Evolutionary conservation across 73 alveolate species (phyloP).

Genomic region (Paramecium pentaurelia): DNA sequence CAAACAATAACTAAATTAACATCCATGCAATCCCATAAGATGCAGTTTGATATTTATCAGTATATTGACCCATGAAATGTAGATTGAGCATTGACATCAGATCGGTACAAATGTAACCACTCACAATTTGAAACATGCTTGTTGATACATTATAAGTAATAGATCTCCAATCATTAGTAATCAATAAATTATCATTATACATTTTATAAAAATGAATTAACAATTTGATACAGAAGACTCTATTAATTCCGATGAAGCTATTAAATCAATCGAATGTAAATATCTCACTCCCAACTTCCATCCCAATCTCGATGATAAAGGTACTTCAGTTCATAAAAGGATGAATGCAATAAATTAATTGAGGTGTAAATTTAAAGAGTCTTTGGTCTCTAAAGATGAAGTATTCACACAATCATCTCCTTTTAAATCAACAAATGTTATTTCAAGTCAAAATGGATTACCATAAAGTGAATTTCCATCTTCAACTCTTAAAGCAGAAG

Average conservation of each 20-base stretch:
- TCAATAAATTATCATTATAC: background rate
- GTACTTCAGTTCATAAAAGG: background rate
- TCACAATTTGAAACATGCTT: background rate
- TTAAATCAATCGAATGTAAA: background rate
- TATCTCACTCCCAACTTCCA: background rate
- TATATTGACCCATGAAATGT: slow-evolving; percentile 13
- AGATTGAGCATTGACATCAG: background rate
- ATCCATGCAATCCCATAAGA: slow-evolving; percentile 4
- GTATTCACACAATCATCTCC: background rate
- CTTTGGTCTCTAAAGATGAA: background rate
- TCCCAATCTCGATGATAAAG: background rate
- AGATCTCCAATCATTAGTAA: background rate
- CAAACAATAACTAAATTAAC: background rate
- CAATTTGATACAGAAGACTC: slow-evolving; percentile 1
- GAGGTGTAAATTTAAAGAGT: background rate
- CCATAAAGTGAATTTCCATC: background rate
- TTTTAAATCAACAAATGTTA: background rate
- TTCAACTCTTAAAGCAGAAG: background rate
- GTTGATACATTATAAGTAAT: background rate
- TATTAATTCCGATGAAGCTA: slow-evolving; percentile 17
- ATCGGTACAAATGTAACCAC: background rate
- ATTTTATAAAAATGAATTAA: background rate
- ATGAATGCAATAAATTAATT: background rate
- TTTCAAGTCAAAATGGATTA: background rate
- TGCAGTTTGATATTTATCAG: background rate